These are phyloP conservation scores for Edaphochlamys debaryana DNA, from an alignment of 139 green algal species.

Conservation along the genomic window DNA sequence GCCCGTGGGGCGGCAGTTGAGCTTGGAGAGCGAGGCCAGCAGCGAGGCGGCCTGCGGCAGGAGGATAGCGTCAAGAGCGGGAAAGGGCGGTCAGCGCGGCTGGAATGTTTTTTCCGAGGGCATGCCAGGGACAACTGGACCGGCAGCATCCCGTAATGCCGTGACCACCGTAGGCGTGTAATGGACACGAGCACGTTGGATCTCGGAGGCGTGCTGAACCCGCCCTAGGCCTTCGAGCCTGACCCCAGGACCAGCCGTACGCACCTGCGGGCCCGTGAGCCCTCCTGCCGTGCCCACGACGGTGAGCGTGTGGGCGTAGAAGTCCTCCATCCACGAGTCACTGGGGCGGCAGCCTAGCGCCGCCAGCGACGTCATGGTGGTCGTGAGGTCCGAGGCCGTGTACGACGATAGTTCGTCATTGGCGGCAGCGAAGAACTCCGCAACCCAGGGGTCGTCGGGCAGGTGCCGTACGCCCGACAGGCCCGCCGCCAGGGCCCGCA, in stretches of 20 bases:
- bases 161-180: too few species aligned
- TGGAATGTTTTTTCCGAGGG: too few species aligned
- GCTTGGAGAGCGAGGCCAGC: constrained; percentile 20
- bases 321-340: constrained; percentile 38
- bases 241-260: too few species aligned
- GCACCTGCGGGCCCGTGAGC: constrained; percentile 17
- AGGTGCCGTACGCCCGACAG: constrained; percentile 20
- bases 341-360: constrained; percentile 43
- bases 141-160: too few species aligned
- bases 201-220: too few species aligned
- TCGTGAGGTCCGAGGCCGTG: constrained; percentile 17
- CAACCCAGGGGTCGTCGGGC: constrained; percentile 44
- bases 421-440: background rate
- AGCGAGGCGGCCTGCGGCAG: background rate
- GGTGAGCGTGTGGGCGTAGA: background rate
- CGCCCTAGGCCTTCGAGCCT: too few species aligned
- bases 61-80: too few species aligned
- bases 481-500: constrained; percentile 4
- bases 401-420: background rate
- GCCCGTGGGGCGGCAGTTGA: constrained; percentile 11
- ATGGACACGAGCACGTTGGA: too few species aligned
- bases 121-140: too few species aligned
- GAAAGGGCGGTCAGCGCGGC: too few species aligned
- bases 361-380: constrained; percentile 23
- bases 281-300: constrained; percentile 14